A percentile compares a stretch with the other conserved stretches of the same genome.
These are phyloP conservation scores for Coccomyxa sp. DNA, from an alignment of 139 green algal species.

Conservation along the genomic window DNA sequence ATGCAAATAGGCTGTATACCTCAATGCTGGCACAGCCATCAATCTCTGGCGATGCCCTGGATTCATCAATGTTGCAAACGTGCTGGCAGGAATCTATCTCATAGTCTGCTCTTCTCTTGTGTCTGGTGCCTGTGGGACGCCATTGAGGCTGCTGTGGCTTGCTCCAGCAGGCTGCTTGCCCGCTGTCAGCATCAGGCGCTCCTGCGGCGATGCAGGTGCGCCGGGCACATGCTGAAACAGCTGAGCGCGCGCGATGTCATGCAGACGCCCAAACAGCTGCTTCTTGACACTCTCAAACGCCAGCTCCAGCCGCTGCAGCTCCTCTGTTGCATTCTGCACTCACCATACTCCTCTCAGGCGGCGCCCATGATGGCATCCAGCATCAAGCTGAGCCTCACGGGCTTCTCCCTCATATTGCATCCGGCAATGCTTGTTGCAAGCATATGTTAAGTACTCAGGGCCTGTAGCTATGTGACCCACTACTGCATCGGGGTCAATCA, in stretches of 20 bases:
- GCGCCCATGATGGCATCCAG: not conserved
- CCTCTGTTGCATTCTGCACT: constrained; percentile 64
- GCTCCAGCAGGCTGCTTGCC: too few relatives aligned
- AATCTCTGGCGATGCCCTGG: too few relatives aligned
- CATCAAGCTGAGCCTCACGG: not conserved
- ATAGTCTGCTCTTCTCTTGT: too few relatives aligned
- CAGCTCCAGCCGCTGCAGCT: constrained; percentile 75
- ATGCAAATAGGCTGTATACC: too few relatives aligned
- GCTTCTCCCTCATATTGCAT: not conserved
- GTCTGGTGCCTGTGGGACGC: too few relatives aligned
- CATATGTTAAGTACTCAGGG: too few relatives aligned
- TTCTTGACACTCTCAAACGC: constrained; percentile 84
- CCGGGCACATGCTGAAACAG: constrained; percentile 13
- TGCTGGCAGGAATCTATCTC: too few relatives aligned
- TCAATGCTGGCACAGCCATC: too few relatives aligned
- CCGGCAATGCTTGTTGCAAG: not conserved
- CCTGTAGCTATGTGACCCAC: too few relatives aligned
- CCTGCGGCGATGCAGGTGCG: not conserved
- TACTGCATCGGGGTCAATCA: too few relatives aligned
- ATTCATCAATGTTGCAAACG: too few relatives aligned
- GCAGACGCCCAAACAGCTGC: constrained; percentile 75
- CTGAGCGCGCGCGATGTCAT: constrained; percentile 57
- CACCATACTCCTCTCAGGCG: not conserved
- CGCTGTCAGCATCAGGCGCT: not conserved
- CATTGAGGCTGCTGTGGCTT: too few relatives aligned